A percentile compares a stretch with the other conserved stretches of the same genome.
Conservation (phyloP, 768 basidiomycete species). For the Lentinula detonsa region DNA sequence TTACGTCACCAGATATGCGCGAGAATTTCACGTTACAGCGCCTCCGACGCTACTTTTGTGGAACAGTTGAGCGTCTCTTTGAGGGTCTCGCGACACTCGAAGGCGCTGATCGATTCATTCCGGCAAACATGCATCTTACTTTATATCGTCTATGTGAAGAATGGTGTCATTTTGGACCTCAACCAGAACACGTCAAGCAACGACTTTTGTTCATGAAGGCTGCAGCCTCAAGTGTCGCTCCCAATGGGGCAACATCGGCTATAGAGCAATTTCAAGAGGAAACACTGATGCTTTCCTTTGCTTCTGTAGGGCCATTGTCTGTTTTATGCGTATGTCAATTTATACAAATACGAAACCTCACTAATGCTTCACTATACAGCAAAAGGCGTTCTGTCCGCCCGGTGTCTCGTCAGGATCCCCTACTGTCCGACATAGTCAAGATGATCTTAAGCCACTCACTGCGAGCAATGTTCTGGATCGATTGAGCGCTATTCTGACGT, state of each 20-base stretch:
- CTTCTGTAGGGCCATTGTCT: constrained; percentile 84
- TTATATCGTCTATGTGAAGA: constrained; percentile 86
- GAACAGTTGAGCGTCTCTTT: constrained; percentile 81
- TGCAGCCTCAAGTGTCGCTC: constrained; percentile 49
- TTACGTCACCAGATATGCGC: constrained; percentile 65
- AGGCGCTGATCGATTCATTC: constrained; percentile 72
- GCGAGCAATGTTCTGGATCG: constrained; percentile 53
- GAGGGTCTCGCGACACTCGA: constrained; percentile 66
- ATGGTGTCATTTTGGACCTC: constrained; percentile 85
- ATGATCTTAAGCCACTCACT: constrained; percentile 49
- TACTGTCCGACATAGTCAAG: constrained; percentile 46
- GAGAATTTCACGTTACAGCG: constrained; percentile 75
- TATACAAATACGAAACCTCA: not conserved
- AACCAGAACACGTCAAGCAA: constrained; percentile 66
- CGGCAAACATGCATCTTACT: constrained; percentile 67
- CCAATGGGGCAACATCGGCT: constrained; percentile 42
- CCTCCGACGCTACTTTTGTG: constrained; percentile 87
- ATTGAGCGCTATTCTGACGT: constrained; percentile 62
- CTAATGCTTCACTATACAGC: constrained; percentile 33
- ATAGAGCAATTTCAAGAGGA: constrained; percentile 64
- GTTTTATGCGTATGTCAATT: constrained; percentile 70
- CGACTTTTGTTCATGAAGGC: constrained; percentile 68
- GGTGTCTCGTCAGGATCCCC: constrained; percentile 58
- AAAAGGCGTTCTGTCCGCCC: constrained; percentile 70
- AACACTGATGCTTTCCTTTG: constrained; percentile 65